Conservation (phyloP, 352 stramenopile species). For the Phytopythium helicoides region DNA sequence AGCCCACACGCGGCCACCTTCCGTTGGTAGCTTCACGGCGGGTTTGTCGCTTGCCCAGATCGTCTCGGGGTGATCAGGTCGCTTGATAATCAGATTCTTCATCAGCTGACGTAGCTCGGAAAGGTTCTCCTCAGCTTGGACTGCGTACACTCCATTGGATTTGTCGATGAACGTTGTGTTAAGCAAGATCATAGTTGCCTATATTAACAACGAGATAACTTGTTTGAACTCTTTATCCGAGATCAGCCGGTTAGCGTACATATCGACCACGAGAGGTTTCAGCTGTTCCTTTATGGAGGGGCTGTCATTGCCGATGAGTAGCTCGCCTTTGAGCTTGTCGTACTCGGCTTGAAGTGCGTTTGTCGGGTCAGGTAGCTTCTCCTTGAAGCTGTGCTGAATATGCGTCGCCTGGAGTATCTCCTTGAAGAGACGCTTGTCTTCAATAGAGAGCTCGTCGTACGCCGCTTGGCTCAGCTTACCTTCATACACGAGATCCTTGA, state of each 20-base stretch:
- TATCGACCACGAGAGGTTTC: slow-evolving; percentile 8
- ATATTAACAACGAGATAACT: slow-evolving; percentile 7
- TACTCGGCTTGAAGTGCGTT: slow-evolving; percentile 4
- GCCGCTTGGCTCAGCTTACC: slow-evolving; percentile 6
- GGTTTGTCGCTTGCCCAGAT: too few species aligned
- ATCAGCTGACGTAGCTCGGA: too few species aligned
- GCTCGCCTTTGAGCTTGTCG: slow-evolving; percentile 9
- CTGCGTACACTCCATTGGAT: too few species aligned
- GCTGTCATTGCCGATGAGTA: slow-evolving; percentile 12
- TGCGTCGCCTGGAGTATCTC: slow-evolving; percentile 9
- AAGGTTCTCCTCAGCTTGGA: too few species aligned
- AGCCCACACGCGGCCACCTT: too few species aligned
- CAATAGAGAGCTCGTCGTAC: slow-evolving; percentile 7
- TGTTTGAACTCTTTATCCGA: slow-evolving; percentile 9
- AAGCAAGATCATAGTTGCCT: too few species aligned
- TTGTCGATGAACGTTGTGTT: too few species aligned
- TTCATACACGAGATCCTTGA: slow-evolving; percentile 7
- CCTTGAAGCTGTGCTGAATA: slow-evolving; percentile 9
- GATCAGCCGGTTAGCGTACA: slow-evolving; percentile 11
- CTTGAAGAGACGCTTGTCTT: slow-evolving; percentile 14
- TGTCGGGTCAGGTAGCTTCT: slow-evolving; percentile 9
- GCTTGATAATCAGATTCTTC: too few species aligned
- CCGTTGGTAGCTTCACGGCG: too few species aligned
- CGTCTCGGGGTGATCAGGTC: too few species aligned
- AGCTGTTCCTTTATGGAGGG: slow-evolving; percentile 7